These are phyloP conservation scores for Carex myosuroides DNA, from an alignment of 176 grass and related monocot genomes.

Conservation along the genomic window DNA sequence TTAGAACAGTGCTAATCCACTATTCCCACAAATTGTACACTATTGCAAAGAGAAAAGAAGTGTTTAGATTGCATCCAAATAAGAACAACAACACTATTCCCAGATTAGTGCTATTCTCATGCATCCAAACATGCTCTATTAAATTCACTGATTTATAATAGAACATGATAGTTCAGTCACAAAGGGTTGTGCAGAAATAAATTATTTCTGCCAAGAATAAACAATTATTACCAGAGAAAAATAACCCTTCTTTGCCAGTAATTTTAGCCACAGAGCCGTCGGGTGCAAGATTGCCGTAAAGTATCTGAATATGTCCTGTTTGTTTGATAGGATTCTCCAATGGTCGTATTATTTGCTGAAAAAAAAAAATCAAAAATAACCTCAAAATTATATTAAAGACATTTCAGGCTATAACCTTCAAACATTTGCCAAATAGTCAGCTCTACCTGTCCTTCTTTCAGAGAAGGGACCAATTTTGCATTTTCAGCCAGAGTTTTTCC, in stretches of 20 bases:
- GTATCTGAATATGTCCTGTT: slow-evolving; percentile 99
- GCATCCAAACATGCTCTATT: background rate
- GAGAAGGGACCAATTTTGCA: slow-evolving; percentile 66
- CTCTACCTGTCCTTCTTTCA: slow-evolving; percentile 80
- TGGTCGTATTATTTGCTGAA: slow-evolving; percentile 85
- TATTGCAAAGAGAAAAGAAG: background rate
- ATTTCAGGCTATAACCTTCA: background rate
- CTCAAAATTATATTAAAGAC: background rate
- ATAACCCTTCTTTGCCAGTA: slow-evolving; percentile 96
- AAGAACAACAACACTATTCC: background rate
- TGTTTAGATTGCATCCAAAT: background rate
- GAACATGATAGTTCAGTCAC: background rate
- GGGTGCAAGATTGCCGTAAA: slow-evolving; percentile 95
- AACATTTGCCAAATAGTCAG: background rate
- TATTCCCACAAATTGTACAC: background rate
- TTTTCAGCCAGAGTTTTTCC: slow-evolving; percentile 97
- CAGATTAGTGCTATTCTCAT: background rate
- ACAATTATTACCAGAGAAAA: slow-evolving; percentile 71
- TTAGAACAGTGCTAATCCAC: background rate
- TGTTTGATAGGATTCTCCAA: slow-evolving; percentile 89
- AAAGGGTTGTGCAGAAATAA: background rate
- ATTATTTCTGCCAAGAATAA: slow-evolving; percentile 22
- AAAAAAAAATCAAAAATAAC: background rate
- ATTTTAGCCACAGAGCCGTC: slow-evolving; percentile 99
- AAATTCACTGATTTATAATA: background rate